These are phyloP conservation scores for Phytophthora fragariaefolia DNA, from an alignment of 352 stramenopile genomes.

Conservation along the genomic window DNA sequence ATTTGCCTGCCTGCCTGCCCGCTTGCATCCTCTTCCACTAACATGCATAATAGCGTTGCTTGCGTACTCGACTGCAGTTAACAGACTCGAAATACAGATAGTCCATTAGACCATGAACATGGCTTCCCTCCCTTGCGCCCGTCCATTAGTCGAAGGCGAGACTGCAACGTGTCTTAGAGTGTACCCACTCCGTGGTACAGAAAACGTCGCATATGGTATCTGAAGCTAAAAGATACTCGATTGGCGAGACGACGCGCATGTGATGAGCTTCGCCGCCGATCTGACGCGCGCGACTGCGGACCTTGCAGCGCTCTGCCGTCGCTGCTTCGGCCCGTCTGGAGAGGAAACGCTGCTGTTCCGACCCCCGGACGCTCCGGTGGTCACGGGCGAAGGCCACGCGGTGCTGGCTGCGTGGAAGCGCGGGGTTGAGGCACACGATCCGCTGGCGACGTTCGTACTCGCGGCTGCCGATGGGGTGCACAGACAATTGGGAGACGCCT, in stretches of 20 bases:
- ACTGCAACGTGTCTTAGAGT: not conserved
- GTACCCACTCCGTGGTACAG: conserved; percentile 22
- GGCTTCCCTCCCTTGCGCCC: not conserved
- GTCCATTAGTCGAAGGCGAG: not conserved
- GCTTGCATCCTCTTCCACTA: conserved; percentile 15
- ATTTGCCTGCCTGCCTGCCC: conserved; percentile 23
- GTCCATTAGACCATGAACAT: conserved; percentile 33
- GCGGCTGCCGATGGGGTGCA: conserved; percentile 58
- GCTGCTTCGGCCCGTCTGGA: conserved; percentile 56
- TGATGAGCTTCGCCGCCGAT: conserved; percentile 21
- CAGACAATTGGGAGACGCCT: conserved; percentile 56
- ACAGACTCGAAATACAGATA: conserved; percentile 44
- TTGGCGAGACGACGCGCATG: conserved; percentile 21
- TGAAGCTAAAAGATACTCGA: conserved; percentile 27
- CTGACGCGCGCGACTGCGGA: conserved; percentile 8
- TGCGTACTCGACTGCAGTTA: conserved; percentile 34
- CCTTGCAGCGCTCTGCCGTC: conserved; percentile 48
- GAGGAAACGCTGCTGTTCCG: conserved; percentile 65
- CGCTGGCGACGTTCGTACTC: conserved; percentile 55
- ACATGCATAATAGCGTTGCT: conserved; percentile 33
- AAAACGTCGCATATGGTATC: too few species aligned
- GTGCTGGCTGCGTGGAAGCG: conserved; percentile 53
- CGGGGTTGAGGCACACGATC: conserved; percentile 25
- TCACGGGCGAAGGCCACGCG: conserved; percentile 61
- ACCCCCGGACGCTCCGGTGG: conserved; percentile 59